A percentile compares a stretch with the other conserved stretches of the same genome.
phyloP scores from a whole-genome alignment of 345 rosid species.

The Euclidium syriacum region DNA sequence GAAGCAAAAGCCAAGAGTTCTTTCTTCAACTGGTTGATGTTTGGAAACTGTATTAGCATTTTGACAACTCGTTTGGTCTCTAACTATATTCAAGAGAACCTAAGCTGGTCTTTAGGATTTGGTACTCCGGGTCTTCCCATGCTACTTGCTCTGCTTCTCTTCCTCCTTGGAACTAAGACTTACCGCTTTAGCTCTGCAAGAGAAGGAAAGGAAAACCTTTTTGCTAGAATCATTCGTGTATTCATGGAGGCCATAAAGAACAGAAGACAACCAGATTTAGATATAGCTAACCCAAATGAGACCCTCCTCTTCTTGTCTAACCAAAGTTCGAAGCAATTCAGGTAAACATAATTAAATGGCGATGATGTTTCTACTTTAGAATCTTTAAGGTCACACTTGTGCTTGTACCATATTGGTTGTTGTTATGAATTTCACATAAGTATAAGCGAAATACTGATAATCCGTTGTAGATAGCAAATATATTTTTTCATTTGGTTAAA shows the following conservation, averaged over 20 bases:
- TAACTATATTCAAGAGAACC: slow-evolving; percentile 62
- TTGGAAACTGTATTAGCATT: slow-evolving; percentile 41
- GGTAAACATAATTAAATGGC: slow-evolving; percentile 32
- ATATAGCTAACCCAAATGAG: neutral
- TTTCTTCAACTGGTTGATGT: slow-evolving; percentile 81
- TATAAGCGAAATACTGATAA: neutral
- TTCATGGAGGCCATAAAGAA: slow-evolving; percentile 22
- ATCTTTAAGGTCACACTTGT: too few species aligned
- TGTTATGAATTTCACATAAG: neutral
- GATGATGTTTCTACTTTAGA: too few species aligned
- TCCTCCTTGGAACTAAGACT: slow-evolving; percentile 24
- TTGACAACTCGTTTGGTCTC: slow-evolving; percentile 34
- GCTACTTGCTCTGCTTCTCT: slow-evolving; percentile 23
- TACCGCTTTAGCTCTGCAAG: slow-evolving; percentile 15
- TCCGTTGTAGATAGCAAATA: neutral
- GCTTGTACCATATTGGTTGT: neutral
- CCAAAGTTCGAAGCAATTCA: slow-evolving; percentile 34
- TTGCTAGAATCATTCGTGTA: slow-evolving; percentile 23
- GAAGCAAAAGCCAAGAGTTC: slow-evolving; percentile 53
- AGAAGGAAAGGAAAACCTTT: slow-evolving; percentile 5
- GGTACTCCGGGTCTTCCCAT: slow-evolving; percentile 30
- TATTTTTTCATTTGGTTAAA: neutral
- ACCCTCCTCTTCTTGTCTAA: slow-evolving; percentile 1
- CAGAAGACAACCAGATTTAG: neutral
- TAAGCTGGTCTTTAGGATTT: slow-evolving; percentile 72